Base-by-base conservation (phyloP, 495 filamentous ascomycete species). In the Neurospora sp. region DNA sequence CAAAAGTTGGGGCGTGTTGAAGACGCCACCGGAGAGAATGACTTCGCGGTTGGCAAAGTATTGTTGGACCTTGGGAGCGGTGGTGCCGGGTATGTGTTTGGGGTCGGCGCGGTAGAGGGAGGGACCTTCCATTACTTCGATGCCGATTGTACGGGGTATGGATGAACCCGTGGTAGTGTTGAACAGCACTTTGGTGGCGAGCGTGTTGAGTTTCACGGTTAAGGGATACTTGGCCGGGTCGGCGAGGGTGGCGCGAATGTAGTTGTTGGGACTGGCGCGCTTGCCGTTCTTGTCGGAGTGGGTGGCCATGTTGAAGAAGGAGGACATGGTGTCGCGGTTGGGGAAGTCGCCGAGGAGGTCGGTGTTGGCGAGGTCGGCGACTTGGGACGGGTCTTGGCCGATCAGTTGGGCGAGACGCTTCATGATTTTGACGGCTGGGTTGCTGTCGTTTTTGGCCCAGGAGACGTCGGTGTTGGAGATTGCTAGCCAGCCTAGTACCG, bases 1-100 rank as follows among this genome's bases (percentile, higher is more conserved):
- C n/a, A 90, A 81, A n/a, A 90, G 81, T 72, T 89, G 86, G 0
- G 88, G 88, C 31, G 86, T 85, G 74, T 87, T 87, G 73, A 89
- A 82, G 31, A 85, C 76, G 12, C 88, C 88, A 69, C 86, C 85
- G 0, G 88, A 78, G 6, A 90, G 74, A 73, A 90, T 89, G 22
- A 89, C 86, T 75, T 90, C 88, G 69, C 83, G 84, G 0, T 74
- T 76, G 42, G 84, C 84, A 3, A 78, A 76, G 72, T 83, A 78
- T 72, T 79, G 77, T n/a, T 79, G 77, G 20, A 76, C 75, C 0
- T 74, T 37, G 14, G 79, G 75, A 2, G 53, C 76, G 70, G 76
- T 80, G 69, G 78, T 75, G 37, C 77, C 80, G 4, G 37, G 40
- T 4, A 78, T 74, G 70, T 82, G 79, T 20, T 82, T 81, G 5